Evolutionary conservation across 768 basidiomycete species (phyloP), one percentile per base, ranked within the genome.

Genomic region (Russula dissimulans): DNA sequence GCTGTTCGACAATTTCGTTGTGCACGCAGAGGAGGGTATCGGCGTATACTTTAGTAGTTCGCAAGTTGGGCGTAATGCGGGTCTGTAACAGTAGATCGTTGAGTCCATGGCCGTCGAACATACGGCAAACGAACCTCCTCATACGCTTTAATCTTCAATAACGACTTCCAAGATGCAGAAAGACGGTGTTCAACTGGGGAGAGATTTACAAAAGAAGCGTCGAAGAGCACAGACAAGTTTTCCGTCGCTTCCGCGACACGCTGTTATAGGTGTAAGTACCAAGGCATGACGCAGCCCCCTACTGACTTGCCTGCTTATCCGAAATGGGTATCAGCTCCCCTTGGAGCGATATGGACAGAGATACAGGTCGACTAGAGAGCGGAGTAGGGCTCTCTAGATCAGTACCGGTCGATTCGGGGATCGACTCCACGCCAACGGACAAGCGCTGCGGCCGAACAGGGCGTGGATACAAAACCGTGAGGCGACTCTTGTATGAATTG

Each of bases 401-500:
- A 5, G 48, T 5, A 14, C 22, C 9, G 3, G 46, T 17, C 11
- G 52, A 54, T 26, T 48, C 31, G 15, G 45, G n/a, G 9, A 54
- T 60, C 3, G 17, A 41, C 26, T 49, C 59, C 7, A 61, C 48
- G 14, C 42, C 29, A 26, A 26, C 22, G 9, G 54, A 56, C 34
- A 8, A 9, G n/a, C 48, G 43, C 15, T 12, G 34, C 38, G 49
- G 29, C 11, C 54, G 48, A 17, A 56, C 59, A 18, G 60, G 54
- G 10, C 43, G 60, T 29, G 54, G 54, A 56, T 56, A 56, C 38
- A 26, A 26, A 11, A 56, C 54, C 3, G 26, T 39, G 54, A 56
- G 32, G n/a, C 47, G 54, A 45, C 59, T 60, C 48, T 60, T 60
- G 54, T 42, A 48, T 8, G 59, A 56, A 15, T 61, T 61, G 6